Conservation (phyloP, 768 basidiomycete genomes). For the Cubamyces sp. region DNA sequence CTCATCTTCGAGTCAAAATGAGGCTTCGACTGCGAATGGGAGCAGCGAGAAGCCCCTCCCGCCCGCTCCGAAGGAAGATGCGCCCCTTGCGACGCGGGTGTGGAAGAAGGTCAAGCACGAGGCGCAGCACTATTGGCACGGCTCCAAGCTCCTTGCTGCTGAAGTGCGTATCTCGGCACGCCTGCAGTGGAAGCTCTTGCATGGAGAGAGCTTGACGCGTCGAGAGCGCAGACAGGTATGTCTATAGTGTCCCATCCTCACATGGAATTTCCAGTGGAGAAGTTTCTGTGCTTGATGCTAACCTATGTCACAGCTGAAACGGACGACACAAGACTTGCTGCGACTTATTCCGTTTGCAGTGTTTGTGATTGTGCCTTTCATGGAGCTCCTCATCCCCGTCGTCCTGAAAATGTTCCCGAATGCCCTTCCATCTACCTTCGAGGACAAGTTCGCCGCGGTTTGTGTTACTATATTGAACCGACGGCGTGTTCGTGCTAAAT, state of each 20-base stretch:
- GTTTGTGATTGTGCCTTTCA: slow-evolving; percentile 95
- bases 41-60: slow-evolving; percentile 47
- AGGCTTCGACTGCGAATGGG: slow-evolving; percentile 27
- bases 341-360: slow-evolving; percentile 94
- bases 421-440: slow-evolving; percentile 98
- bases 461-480: slow-evolving; percentile 30
- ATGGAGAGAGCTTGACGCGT: slow-evolving; percentile 88
- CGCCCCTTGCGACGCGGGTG: slow-evolving; percentile 58
- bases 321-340: slow-evolving; percentile 92
- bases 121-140: slow-evolving; percentile 96
- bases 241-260: not conserved
- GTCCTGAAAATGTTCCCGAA: slow-evolving; percentile 97
- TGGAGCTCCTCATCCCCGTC: slow-evolving; percentile 95
- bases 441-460: slow-evolving; percentile 94
- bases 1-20: slow-evolving; percentile 21
- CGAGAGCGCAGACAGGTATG: slow-evolving; percentile 90
- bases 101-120: slow-evolving; percentile 98
- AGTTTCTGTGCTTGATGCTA: not conserved
- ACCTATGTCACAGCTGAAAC: slow-evolving; percentile 61
- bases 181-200: slow-evolving; percentile 90
- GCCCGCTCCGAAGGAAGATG: slow-evolving; percentile 44
- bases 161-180: slow-evolving; percentile 90
- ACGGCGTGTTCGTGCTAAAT: slow-evolving; percentile 2
- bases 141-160: slow-evolving; percentile 89
- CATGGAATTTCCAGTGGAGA: not conserved